Conservation (phyloP, 768 basidiomycete species). For the Ramaria rubella region DNA sequence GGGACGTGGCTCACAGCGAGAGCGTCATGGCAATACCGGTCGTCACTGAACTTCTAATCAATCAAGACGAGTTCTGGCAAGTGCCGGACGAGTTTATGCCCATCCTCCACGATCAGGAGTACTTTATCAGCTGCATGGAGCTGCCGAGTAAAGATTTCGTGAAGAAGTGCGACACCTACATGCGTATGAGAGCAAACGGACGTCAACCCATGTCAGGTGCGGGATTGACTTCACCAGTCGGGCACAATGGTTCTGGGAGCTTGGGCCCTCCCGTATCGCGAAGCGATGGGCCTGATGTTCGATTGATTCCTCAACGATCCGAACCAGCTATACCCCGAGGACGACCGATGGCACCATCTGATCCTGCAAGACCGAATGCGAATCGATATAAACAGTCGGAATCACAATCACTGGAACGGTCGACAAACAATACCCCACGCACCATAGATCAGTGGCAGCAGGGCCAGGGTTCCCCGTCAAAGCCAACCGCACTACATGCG, state of each 20-base stretch:
- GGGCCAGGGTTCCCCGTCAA: not conserved
- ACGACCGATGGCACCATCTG: not conserved
- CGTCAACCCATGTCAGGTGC: constrained; percentile 24
- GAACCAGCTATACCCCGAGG: constrained; percentile 6
- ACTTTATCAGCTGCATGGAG: constrained; percentile 82
- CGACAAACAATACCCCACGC: not conserved
- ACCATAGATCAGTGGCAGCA: not conserved
- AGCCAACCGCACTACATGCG: not conserved
- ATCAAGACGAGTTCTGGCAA: constrained; percentile 93
- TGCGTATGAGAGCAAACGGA: constrained; percentile 51
- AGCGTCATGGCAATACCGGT: constrained; percentile 87
- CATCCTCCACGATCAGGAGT: constrained; percentile 87
- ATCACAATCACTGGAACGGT: constrained; percentile 8
- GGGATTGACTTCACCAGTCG: constrained; percentile 1
- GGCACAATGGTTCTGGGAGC: not conserved
- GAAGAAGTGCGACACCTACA: constrained; percentile 91
- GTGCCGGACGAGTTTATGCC: constrained; percentile 86
- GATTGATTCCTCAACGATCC: constrained; percentile 7
- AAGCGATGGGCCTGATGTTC: constrained; percentile 5
- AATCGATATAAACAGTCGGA: constrained; percentile 2
- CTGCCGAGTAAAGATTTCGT: constrained; percentile 91
- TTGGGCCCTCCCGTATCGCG: not conserved
- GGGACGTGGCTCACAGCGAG: constrained; percentile 85
- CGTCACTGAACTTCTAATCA: constrained; percentile 78
- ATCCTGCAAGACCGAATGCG: not conserved